A percentile compares a stretch with the other conserved stretches of the same genome.
These are phyloP conservation scores for Halenospora varia DNA, from an alignment of 495 filamentous ascomycete species.

Conservation along the genomic window DNA sequence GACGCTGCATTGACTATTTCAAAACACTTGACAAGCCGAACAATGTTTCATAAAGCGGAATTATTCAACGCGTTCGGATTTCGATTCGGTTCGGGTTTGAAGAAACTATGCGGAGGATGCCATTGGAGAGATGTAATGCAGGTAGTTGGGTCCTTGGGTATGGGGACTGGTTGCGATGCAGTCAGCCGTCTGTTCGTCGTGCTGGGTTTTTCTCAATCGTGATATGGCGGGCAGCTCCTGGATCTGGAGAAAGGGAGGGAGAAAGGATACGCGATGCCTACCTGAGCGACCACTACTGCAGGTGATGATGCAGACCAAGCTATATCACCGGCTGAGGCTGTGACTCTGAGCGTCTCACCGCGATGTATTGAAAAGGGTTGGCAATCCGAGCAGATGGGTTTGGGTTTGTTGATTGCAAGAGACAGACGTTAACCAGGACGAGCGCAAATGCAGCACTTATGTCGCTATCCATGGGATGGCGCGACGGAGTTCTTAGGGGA, in stretches of 20 bases:
- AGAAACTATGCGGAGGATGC: slow-evolving; percentile 12
- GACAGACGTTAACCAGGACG: neutral
- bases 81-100: slow-evolving; percentile 17
- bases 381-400: too few species aligned
- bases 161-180: neutral
- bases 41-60: slow-evolving; percentile 17
- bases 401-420: neutral
- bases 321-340: too few species aligned
- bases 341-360: too few species aligned
- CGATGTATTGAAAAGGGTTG: too few species aligned
- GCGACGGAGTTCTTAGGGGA: neutral
- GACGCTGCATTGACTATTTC: slow-evolving; percentile 19
- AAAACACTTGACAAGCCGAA: slow-evolving; percentile 4
- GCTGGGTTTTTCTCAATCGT: neutral
- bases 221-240: neutral
- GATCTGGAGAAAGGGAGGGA: too few species aligned
- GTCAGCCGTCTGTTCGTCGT: slow-evolving; percentile 1
- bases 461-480: neutral
- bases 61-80: slow-evolving; percentile 6
- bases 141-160: neutral
- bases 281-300: neutral
- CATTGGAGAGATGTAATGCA: slow-evolving; percentile 18
- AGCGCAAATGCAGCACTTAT: neutral
- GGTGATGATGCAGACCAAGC: neutral
- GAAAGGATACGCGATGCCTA: neutral